Evolutionary conservation across 164 flowering plant genomes (phyloP).

Genomic region (Litsea cubeba): DNA sequence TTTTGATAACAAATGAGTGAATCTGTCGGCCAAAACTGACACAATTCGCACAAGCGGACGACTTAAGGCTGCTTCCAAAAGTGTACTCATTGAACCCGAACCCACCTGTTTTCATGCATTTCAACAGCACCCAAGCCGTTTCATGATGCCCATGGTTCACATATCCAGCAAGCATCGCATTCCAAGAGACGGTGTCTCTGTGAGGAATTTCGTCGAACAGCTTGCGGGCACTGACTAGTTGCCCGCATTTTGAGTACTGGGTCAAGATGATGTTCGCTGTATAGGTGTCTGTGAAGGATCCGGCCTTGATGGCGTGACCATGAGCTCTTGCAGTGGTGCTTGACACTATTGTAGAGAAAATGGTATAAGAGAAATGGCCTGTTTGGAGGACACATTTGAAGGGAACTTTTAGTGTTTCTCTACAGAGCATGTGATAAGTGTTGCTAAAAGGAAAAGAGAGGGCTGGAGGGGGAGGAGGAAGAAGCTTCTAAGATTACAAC

Average conservation of each 20-base stretch:
- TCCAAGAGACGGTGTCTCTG: constrained; percentile 77
- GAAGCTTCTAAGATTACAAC: too few species aligned
- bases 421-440: neutral
- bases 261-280: constrained; percentile 48
- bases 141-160: constrained; percentile 36
- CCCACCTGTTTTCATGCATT: constrained; percentile 43
- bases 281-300: constrained; percentile 34
- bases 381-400: neutral
- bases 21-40: constrained; percentile 45
- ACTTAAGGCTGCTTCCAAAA: constrained; percentile 68
- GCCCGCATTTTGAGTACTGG: constrained; percentile 40
- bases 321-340: constrained; percentile 30
- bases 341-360: neutral
- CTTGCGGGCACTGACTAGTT: constrained; percentile 32
- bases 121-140: constrained; percentile 35
- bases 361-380: neutral
- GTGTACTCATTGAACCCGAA: constrained; percentile 50
- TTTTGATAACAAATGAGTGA: constrained; percentile 51
- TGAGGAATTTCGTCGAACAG: constrained; percentile 71
- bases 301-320: constrained; percentile 39
- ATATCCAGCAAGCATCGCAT: constrained; percentile 62
- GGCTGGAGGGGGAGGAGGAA: too few species aligned
- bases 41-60: constrained; percentile 28
- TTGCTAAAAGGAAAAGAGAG: neutral
- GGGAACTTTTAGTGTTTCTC: neutral